Evolutionary conservation across 805 yeast genomes (phyloP).

Genomic region (Yarrowia deformans): DNA sequence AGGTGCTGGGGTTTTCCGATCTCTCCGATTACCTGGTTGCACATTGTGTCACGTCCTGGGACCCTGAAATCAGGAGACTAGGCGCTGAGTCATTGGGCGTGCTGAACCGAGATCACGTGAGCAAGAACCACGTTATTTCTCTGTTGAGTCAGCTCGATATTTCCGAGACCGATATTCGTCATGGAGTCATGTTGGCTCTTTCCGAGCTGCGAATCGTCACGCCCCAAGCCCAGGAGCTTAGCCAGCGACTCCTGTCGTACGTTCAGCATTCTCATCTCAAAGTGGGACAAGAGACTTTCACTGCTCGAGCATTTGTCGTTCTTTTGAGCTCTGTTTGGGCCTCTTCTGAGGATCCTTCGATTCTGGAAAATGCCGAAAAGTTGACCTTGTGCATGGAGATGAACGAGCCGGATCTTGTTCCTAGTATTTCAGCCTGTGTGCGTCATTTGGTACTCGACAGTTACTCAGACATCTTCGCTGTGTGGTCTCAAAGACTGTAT

Average conservation of each 20-base stretch:
- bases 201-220: background rate
- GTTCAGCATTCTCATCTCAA: background rate
- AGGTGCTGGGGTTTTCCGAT: constrained; percentile 41
- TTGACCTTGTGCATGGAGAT: constrained; percentile 15
- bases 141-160: constrained; percentile 2
- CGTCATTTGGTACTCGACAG: background rate
- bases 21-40: constrained; percentile 49
- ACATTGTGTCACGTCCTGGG: constrained; percentile 52
- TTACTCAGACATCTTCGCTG: constrained; percentile 23
- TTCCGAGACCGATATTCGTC: constrained; percentile 12
- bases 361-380: background rate
- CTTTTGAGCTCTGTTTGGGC: constrained; percentile 1
- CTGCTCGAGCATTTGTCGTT: constrained; percentile 10
- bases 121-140: constrained; percentile 2
- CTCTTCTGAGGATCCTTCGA: background rate
- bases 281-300: constrained; percentile 16
- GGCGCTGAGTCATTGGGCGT: constrained; percentile 53
- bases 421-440: background rate
- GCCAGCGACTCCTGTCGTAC: background rate
- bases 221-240: background rate
- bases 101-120: background rate
- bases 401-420: constrained; percentile 2
- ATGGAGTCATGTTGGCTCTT: constrained; percentile 15
- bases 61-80: constrained; percentile 55
- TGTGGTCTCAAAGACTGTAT: constrained; percentile 30